phyloP scores from a whole-genome alignment of 2,329 filamentous ascomycete genomes.

The Cladosporium austrohemisphaericum region DNA sequence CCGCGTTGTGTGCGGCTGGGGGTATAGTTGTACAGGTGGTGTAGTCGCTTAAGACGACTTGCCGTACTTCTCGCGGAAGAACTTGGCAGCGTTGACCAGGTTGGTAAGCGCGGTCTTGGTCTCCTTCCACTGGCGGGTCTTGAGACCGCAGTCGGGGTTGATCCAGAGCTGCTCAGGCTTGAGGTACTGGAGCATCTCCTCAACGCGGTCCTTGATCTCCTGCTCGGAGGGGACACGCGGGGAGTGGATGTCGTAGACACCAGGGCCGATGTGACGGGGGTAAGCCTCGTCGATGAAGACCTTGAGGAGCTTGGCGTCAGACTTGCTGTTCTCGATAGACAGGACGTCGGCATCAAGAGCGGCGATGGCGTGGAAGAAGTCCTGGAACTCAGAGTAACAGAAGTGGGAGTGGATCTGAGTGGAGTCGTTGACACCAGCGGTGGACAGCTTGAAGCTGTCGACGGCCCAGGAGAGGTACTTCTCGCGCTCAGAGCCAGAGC shows the following conservation, averaged over 20 bases:
- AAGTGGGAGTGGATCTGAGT: constrained; percentile 99
- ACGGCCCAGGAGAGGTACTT: constrained; percentile 97
- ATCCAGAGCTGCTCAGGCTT: constrained; percentile 99
- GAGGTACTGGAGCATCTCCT: constrained; percentile 95
- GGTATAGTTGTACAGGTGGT: constrained; percentile 14
- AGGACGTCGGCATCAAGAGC: constrained; percentile 97
- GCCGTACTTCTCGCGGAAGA: constrained; percentile 68
- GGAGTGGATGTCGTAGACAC: constrained; percentile 99
- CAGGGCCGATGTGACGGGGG: constrained; percentile 95
- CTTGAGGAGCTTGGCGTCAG: constrained; percentile 96
- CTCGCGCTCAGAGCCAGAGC: constrained; percentile 87
- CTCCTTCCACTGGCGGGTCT: constrained; percentile 98
- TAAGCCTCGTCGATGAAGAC: constrained; percentile 98
- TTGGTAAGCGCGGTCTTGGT: constrained; percentile 93
- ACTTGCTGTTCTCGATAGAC: constrained; percentile 99
- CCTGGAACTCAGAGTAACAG: constrained; percentile 99
- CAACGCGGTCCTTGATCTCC: constrained; percentile 96
- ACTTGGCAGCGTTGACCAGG: constrained; percentile 98
- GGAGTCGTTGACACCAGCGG: constrained; percentile 85
- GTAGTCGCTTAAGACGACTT: constrained; percentile 20
- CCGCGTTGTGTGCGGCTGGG: constrained; percentile 11
- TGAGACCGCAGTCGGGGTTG: constrained; percentile 98
- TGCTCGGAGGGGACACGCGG: constrained; percentile 94
- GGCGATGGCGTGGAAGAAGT: constrained; percentile 99
- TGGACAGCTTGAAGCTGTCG: constrained; percentile 94